These are phyloP conservation scores for Penicillium antarcticum DNA, from an alignment of 495 filamentous ascomycete genomes.

Conservation along the genomic window DNA sequence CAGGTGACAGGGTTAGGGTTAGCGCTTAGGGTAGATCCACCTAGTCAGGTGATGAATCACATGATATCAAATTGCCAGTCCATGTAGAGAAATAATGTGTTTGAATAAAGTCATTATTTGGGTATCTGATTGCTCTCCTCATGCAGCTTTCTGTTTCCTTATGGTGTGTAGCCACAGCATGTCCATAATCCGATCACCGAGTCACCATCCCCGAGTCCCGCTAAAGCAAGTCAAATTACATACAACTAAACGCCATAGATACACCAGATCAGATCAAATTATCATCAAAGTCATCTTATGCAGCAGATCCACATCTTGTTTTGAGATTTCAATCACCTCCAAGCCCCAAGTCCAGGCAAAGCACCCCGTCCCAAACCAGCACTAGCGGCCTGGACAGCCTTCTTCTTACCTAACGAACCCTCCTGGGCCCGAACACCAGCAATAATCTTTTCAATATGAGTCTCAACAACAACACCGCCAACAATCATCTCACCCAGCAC, in stretches of 20 bases:
- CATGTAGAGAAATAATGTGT: not conserved
- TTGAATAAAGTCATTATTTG: too few species aligned
- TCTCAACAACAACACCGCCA: slow-evolving; percentile 94
- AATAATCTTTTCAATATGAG: slow-evolving; percentile 81
- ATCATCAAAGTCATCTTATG: not conserved
- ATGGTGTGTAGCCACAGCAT: not conserved
- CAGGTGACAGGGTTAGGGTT: slow-evolving; percentile 31
- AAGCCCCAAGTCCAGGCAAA: slow-evolving; percentile 39
- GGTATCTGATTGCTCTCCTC: too few species aligned
- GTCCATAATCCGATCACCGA: not conserved
- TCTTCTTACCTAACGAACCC: slow-evolving; percentile 72
- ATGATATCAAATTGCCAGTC: not conserved
- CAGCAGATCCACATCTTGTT: not conserved
- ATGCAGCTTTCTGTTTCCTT: too few species aligned
- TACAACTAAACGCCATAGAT: slow-evolving; percentile 1
- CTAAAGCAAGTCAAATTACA: not conserved
- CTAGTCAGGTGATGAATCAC: slow-evolving; percentile 16
- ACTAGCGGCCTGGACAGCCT: slow-evolving; percentile 44
- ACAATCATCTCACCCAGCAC: slow-evolving; percentile 92
- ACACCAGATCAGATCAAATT: not conserved
- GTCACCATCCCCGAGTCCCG: not conserved
- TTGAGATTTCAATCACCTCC: slow-evolving; percentile 26
- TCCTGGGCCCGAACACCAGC: slow-evolving; percentile 78
- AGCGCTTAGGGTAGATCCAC: not conserved
- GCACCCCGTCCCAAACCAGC: slow-evolving; percentile 35